These are phyloP conservation scores for Ceraceosorus guamensis DNA, from an alignment of 1,284 basidiomycete species.

Conservation along the genomic window DNA sequence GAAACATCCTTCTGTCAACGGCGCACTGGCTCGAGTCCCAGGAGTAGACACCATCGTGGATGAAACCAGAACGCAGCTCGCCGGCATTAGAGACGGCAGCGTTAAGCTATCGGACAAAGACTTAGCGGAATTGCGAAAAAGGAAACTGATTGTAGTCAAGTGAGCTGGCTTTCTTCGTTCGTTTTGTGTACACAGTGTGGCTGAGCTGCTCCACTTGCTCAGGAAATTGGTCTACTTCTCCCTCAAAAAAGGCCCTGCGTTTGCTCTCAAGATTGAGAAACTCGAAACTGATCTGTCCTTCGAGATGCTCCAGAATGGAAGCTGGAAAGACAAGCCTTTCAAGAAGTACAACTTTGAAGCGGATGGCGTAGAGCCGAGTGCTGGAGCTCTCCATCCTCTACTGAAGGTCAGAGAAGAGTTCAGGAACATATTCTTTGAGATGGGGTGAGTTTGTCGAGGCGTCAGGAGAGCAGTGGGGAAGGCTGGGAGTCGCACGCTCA, in stretches of 20 bases:
- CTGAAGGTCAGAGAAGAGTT: conserved; percentile 98
- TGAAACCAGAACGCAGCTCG: conserved; percentile 60
- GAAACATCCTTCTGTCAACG: conserved; percentile 62
- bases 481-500: too few species aligned
- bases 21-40: conserved; percentile 50
- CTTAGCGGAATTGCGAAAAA: conserved; percentile 64
- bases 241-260: conserved; percentile 74
- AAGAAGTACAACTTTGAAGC: conserved; percentile 99
- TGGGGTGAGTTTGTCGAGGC: conserved; percentile 59
- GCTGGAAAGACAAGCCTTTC: conserved; percentile 55
- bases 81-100: conserved; percentile 57
- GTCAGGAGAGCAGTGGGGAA: background rate
- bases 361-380: conserved; percentile 76
- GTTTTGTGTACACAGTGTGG: conserved; percentile 5
- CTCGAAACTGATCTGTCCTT: conserved; percentile 95
- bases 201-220: background rate
- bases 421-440: conserved; percentile 95
- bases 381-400: conserved; percentile 89
- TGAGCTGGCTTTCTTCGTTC: conserved; percentile 51
- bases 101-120: conserved; percentile 46
- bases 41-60: conserved; percentile 47
- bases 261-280: conserved; percentile 87
- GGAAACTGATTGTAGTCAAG: conserved; percentile 61
- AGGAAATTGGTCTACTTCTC: conserved; percentile 95
- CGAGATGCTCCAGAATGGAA: conserved; percentile 75